These are phyloP conservation scores for Ophioceras dolichostomum DNA, from an alignment of 2,329 filamentous ascomycete species.

Conservation along the genomic window DNA sequence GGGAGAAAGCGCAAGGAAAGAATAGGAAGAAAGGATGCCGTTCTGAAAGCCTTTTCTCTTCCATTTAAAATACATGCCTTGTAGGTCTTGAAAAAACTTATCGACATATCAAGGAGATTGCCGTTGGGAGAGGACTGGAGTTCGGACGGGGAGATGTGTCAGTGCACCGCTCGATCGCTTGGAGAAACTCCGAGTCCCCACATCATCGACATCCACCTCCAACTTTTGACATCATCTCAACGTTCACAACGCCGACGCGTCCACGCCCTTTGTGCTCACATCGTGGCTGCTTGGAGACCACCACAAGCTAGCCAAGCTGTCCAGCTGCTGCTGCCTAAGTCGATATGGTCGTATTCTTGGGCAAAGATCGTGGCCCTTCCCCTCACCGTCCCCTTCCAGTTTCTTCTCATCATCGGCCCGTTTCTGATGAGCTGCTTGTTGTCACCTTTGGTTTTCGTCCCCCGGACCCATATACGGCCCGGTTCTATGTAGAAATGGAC, in stretches of 20 bases:
- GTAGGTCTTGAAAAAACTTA: too few relatives aligned
- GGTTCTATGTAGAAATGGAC: too few relatives aligned
- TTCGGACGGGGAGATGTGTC: too few relatives aligned
- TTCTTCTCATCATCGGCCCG: background rate
- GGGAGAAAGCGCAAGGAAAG: too few relatives aligned
- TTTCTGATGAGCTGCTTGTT: background rate
- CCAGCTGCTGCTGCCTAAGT: background rate
- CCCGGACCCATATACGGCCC: background rate
- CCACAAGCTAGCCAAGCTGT: background rate
- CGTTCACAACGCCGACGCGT: too few relatives aligned
- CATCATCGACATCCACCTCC: too few relatives aligned
- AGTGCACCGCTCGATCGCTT: too few relatives aligned
- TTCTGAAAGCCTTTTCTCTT: background rate
- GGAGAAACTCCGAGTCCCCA: too few relatives aligned
- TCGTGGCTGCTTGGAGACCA: background rate
- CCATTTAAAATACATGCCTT: background rate
- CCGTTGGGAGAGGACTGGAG: too few relatives aligned
- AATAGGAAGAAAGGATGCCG: too few relatives aligned
- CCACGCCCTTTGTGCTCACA: background rate
- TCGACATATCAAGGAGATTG: too few relatives aligned
- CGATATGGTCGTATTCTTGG: background rate
- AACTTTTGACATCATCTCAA: too few relatives aligned
- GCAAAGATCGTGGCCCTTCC: background rate
- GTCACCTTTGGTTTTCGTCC: background rate
- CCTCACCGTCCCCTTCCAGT: background rate